A percentile compares a stretch with the other conserved stretches of the same genome.
Conservation (phyloP, 1,284 basidiomycete genomes). For the Lentinula novae-zelandiae region DNA sequence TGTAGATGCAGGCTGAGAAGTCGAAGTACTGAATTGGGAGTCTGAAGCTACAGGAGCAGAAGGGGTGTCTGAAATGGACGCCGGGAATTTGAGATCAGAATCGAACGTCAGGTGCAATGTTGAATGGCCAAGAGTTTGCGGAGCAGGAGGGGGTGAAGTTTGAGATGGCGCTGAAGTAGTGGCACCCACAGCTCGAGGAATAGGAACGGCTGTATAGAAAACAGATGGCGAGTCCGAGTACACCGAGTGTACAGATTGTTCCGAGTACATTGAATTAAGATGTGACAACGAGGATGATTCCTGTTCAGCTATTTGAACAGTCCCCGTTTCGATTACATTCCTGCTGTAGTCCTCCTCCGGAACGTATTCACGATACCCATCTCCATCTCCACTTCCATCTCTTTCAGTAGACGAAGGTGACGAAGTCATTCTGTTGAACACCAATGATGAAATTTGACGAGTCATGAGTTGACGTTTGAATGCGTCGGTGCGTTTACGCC, state of each 20-base stretch:
- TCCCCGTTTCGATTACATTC: neutral
- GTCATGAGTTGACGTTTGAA: slow-evolving; percentile 5
- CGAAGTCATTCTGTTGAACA: neutral
- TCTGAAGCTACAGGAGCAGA: neutral
- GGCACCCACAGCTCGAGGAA: neutral
- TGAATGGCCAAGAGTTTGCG: neutral
- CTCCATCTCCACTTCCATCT: neutral
- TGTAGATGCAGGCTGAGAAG: neutral
- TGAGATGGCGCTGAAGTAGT: neutral
- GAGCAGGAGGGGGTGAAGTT: neutral
- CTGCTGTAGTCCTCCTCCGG: neutral
- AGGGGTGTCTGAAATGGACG: neutral
- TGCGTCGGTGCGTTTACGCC: neutral
- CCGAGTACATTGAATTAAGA: neutral
- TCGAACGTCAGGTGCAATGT: neutral
- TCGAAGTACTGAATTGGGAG: neutral
- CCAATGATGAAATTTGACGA: slow-evolving; percentile 1
- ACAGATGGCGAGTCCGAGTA: slow-evolving; percentile 5
- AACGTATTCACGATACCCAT: neutral
- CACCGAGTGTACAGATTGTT: slow-evolving; percentile 1
- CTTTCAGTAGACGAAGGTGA: neutral
- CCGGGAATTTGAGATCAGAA: neutral
- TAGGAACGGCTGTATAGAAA: slow-evolving; percentile 8
- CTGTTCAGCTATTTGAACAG: neutral
- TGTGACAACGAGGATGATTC: neutral